Conservation (phyloP, 768 basidiomycete species). For the Pluteus cervinus region DNA sequence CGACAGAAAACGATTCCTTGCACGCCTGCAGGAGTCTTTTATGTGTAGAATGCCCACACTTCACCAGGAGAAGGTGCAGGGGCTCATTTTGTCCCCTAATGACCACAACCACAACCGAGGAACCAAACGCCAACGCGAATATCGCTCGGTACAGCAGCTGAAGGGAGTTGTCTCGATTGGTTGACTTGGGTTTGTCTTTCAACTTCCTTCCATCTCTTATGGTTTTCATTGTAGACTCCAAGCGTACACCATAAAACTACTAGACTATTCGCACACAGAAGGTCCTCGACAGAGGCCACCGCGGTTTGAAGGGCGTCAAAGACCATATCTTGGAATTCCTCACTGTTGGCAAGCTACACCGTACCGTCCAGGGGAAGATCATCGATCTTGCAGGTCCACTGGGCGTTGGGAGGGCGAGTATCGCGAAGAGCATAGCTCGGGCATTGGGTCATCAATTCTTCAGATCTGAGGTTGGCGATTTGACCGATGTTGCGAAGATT, state of each 20-base stretch:
- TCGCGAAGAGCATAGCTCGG: slow-evolving; percentile 93
- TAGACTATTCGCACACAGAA: slow-evolving; percentile 73
- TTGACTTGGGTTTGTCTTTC: slow-evolving; percentile 57
- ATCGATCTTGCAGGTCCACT: slow-evolving; percentile 96
- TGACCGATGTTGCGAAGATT: slow-evolving; percentile 97
- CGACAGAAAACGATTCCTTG: no score
- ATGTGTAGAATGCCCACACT: no score
- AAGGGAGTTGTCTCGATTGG: slow-evolving; percentile 94
- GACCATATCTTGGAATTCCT: slow-evolving; percentile 93
- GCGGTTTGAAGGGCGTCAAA: slow-evolving; percentile 88
- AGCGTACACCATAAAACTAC: slow-evolving; percentile 89
- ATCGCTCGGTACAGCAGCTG: slow-evolving; percentile 93
- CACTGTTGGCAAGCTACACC: slow-evolving; percentile 91
- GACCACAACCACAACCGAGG: no score
- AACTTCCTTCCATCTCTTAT: slow-evolving; percentile 2
- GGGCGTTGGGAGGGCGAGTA: slow-evolving; percentile 95
- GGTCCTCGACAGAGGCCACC: slow-evolving; percentile 92
- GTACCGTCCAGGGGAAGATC: slow-evolving; percentile 95
- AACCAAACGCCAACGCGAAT: slow-evolving; percentile 89
- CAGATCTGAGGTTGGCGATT: slow-evolving; percentile 91
- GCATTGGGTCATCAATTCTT: slow-evolving; percentile 91
- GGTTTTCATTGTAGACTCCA: slow-evolving; percentile 50
- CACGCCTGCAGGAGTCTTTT: no score
- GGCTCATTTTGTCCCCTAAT: no score
- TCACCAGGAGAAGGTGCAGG: no score